phyloP scores from a whole-genome alignment of 2,329 filamentous ascomycete genomes.

The Pseudofabraea citricarpa region DNA sequence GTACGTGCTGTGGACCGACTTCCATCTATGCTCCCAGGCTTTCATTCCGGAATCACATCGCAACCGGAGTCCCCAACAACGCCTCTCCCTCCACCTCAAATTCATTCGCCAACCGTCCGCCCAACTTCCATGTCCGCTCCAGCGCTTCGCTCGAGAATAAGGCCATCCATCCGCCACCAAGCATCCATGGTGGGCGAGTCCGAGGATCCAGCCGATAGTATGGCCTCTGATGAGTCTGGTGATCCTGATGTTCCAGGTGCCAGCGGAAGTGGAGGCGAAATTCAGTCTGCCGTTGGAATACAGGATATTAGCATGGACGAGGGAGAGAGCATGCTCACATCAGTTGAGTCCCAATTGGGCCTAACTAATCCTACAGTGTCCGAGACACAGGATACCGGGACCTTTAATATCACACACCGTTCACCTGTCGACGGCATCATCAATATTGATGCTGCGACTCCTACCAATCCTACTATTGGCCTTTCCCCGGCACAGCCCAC shows the following conservation, averaged over 20 bases:
- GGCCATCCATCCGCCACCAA: conserved; percentile 86
- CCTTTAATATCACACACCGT: conserved; percentile 91
- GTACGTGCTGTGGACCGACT: conserved; percentile 79
- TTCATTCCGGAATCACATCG: conserved; percentile 68
- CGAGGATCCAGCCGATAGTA: conserved; percentile 81
- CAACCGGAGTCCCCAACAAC: conserved; percentile 91
- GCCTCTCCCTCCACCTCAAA: conserved; percentile 65
- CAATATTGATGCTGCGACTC: conserved; percentile 63
- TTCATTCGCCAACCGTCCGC: conserved; percentile 50
- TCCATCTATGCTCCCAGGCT: conserved; percentile 72
- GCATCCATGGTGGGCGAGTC: conserved; percentile 80
- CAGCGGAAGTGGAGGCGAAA: conserved; percentile 68
- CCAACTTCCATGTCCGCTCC: conserved; percentile 48
- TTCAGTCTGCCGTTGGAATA: conserved; percentile 78
- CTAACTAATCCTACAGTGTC: conserved; percentile 75
- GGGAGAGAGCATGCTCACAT: conserved; percentile 71
- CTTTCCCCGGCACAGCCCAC: conserved; percentile 60
- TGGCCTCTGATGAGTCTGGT: conserved; percentile 70
- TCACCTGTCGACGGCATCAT: conserved; percentile 81
- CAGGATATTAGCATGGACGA: conserved; percentile 76
- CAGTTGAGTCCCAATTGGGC: conserved; percentile 64
- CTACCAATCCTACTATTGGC: conserved; percentile 63
- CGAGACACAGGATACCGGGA: conserved; percentile 77
- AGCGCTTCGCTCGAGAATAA: conserved; percentile 54
- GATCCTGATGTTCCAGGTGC: conserved; percentile 69